These are phyloP conservation scores for Ascodesmis nigricans DNA, from an alignment of 495 filamentous ascomycete species.

Conservation along the genomic window DNA sequence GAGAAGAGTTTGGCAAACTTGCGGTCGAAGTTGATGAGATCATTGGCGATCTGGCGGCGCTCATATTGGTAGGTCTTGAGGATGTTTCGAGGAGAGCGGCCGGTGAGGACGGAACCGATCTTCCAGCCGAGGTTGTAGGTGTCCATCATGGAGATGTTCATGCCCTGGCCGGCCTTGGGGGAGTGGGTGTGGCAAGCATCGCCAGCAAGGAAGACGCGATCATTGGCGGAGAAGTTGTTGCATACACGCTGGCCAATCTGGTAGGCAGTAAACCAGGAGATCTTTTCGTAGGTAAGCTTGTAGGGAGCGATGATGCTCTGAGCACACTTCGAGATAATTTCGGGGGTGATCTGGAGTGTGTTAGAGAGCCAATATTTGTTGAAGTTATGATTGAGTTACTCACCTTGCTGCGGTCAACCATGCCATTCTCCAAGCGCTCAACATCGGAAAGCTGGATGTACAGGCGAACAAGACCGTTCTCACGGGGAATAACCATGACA, in stretches of 20 bases:
- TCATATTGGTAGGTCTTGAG: constrained; percentile 54
- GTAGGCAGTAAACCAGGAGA: constrained; percentile 49
- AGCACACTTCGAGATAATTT: constrained; percentile 44
- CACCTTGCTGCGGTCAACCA: constrained; percentile 27
- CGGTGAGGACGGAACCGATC: constrained; percentile 45
- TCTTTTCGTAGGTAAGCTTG: constrained; percentile 42
- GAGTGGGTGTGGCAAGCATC: constrained; percentile 69
- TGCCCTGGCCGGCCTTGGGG: constrained; percentile 66
- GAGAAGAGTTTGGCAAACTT: constrained; percentile 28
- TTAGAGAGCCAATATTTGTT: too few relatives aligned
- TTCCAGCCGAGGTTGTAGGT: constrained; percentile 73
- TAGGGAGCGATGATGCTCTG: constrained; percentile 46
- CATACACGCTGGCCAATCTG: constrained; percentile 56
- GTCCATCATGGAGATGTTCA: constrained; percentile 71
- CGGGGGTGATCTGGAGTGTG: constrained; percentile 38
- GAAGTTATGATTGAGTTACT: too few relatives aligned
- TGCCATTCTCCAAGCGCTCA: constrained; percentile 4
- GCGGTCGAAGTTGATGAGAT: constrained; percentile 50
- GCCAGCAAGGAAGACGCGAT: constrained; percentile 54
- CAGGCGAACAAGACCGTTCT: constrained; percentile 49
- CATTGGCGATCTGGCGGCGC: constrained; percentile 45
- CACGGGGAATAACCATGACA: constrained; percentile 55
- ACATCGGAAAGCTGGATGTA: constrained; percentile 52
- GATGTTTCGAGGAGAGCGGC: constrained; percentile 33
- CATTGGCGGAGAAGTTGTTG: constrained; percentile 40